Base-by-base conservation (phyloP, 2,329 filamentous ascomycete species). In the Curvularia sp. region DNA sequence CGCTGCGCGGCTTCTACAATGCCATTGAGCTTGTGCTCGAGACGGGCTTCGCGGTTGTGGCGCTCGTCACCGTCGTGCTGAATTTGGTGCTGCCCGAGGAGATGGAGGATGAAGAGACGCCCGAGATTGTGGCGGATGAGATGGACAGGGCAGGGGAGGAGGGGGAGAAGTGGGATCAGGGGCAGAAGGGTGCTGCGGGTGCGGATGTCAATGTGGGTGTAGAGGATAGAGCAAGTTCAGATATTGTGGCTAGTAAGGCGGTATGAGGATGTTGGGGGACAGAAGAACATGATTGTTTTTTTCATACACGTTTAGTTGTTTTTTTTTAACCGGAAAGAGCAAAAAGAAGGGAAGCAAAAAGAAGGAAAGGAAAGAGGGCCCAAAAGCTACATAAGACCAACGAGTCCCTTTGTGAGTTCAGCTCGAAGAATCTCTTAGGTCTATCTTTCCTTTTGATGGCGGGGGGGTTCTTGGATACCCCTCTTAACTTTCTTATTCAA, bases 71-170 rank as follows among this genome's bases (percentile, higher is more conserved):
- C 49, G 82, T 95, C 71, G 75, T 91, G 21, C 81, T 97, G 49
- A 96, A 96, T 73, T 75, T 95, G 49, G 65, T 86, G 0, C 78
- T 96, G 15, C 86, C 88, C 0, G 88, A 91, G 69, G 92, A 96
- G 77, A 79, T 89, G n/a, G 91, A 92, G 67, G 89, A 91, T 42
- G 81, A 82, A 28, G 80, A 81, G 49, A 73, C 57, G 5, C 76
- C 77, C 0, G 80, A 81, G 66, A 43, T 80, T n/a, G 78, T 75
- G 21, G 79, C 78, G 1, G 73, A 80, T 53, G 74, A 73, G 42
- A 70, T 64, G 9, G 79, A 81, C 55, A 76, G 75, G 30, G 61
- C 60, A n/a, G n/a, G n/a, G 1, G 69, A 67, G 7, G 79, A 80
- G 59, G 58, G 66, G 25, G 77, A 79, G 57, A 78, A 81, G 66